A percentile compares a stretch with the other conserved stretches of the same genome.
Evolutionary conservation across 2,329 filamentous ascomycete species (phyloP).

Genomic region (Curvularia spicifera): DNA sequence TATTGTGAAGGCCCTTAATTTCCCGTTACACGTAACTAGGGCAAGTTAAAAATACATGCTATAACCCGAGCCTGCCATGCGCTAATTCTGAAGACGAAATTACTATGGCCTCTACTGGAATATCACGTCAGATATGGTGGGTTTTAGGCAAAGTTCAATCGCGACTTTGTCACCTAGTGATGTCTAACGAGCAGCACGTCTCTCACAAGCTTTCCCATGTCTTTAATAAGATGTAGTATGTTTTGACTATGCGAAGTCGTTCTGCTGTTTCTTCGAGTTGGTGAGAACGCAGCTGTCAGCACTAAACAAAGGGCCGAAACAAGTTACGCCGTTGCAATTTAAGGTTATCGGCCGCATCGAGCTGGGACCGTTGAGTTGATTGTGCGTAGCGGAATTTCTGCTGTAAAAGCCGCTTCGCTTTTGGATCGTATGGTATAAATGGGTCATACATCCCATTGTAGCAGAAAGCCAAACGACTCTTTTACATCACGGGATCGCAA

Average conservation of each 20-base stretch:
- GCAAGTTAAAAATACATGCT: no score
- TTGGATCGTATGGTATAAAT: neutral
- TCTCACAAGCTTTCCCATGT: neutral
- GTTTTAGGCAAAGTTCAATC: neutral
- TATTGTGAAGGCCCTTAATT: no score
- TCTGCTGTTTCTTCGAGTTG: neutral
- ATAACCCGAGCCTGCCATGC: no score
- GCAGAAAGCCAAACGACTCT: neutral
- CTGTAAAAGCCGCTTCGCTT: neutral
- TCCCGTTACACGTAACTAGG: no score
- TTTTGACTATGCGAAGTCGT: no score
- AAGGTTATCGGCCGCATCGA: neutral
- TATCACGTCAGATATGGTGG: neutral
- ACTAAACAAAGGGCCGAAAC: neutral
- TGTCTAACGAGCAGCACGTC: neutral
- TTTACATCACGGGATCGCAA: neutral
- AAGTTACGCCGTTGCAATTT: neutral
- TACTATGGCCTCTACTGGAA: no score
- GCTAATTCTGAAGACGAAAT: no score
- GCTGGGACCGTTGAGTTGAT: neutral
- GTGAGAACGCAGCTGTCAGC: neutral
- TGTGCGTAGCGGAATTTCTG: neutral
- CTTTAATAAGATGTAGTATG: no score
- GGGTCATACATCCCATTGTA: neutral
- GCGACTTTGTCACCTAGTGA: neutral